phyloP scores from a whole-genome alignment of 176 grass and related monocot genomes.

The Avena eriantha region DNA sequence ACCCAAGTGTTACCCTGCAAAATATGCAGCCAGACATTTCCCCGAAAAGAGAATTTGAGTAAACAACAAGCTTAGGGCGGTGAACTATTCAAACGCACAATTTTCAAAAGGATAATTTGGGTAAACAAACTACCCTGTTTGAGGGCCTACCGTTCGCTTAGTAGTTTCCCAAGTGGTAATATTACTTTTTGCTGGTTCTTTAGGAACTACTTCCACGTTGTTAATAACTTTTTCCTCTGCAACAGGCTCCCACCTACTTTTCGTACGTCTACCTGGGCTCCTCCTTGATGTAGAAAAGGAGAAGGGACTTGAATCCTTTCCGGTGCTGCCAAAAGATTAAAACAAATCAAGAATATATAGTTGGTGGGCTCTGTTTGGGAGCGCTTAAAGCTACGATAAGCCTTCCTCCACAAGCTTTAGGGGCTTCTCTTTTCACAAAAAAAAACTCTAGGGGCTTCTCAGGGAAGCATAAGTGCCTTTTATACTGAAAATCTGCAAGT shows the following conservation, averaged over 20 bases:
- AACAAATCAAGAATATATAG: slow-evolving; percentile 33
- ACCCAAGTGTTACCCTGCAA: slow-evolving; percentile 63
- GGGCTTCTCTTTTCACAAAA: too few species aligned
- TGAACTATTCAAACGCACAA: slow-evolving; percentile 5
- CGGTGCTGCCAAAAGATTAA: slow-evolving; percentile 55
- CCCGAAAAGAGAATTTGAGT: slow-evolving; percentile 24
- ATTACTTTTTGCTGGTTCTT: slow-evolving; percentile 42
- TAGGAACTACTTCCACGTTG: slow-evolving; percentile 47
- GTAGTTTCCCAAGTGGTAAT: slow-evolving; percentile 52
- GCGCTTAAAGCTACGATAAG: background rate
- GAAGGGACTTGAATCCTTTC: slow-evolving; percentile 60
- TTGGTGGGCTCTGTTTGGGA: background rate
- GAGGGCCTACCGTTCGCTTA: slow-evolving; percentile 57
- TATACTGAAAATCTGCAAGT: background rate
- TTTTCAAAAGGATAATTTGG: background rate
- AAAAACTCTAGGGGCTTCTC: background rate
- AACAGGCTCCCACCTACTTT: slow-evolving; percentile 93
- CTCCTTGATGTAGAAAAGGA: slow-evolving; percentile 47
- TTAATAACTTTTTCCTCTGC: slow-evolving; percentile 57
- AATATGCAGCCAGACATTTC: slow-evolving; percentile 29
- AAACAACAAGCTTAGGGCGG: slow-evolving; percentile 18
- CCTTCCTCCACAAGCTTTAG: background rate
- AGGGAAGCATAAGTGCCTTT: background rate
- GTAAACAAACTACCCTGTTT: slow-evolving; percentile 1
- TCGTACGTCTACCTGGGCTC: slow-evolving; percentile 55